A percentile compares a stretch with the other conserved stretches of the same genome.
phyloP scores from a whole-genome alignment of 495 filamentous ascomycete species.

The Neurospora sp. region DNA sequence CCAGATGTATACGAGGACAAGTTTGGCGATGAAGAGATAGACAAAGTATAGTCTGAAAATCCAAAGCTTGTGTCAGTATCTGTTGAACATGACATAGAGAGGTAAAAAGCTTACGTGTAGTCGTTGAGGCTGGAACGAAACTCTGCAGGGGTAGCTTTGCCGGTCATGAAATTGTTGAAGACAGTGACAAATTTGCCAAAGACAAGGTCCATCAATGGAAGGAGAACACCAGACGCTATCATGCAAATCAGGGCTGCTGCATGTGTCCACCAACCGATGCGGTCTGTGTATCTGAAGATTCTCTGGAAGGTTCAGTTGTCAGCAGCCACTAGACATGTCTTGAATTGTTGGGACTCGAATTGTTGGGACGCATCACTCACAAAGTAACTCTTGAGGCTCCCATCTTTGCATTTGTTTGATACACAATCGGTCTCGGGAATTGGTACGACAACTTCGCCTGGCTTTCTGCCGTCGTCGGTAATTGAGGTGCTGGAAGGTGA shows the following conservation, averaged over 20 bases:
- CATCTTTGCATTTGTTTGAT: not conserved
- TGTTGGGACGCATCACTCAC: not conserved
- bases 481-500: not conserved
- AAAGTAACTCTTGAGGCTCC: not conserved
- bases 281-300: conserved; percentile 11
- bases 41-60: conserved; percentile 31
- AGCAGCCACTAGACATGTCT: not conserved
- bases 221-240: conserved; percentile 20
- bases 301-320: conserved; percentile 1
- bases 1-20: conserved; percentile 35
- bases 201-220: conserved; percentile 29
- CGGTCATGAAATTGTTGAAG: conserved; percentile 17
- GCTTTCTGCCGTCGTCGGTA: not conserved
- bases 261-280: conserved; percentile 8
- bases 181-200: conserved; percentile 23
- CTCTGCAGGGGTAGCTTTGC: conserved; percentile 1
- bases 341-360: not conserved
- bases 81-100: not conserved
- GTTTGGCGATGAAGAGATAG: conserved; percentile 45
- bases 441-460: not conserved
- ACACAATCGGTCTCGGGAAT: not conserved
- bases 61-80: not conserved
- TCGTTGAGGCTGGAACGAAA: conserved; percentile 11
- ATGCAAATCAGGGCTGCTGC: conserved; percentile 6
- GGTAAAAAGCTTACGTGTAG: conserved; percentile 1